Evolutionary conservation across 352 stramenopile genomes (phyloP).

Genomic region (Pythium phragmiticola): DNA sequence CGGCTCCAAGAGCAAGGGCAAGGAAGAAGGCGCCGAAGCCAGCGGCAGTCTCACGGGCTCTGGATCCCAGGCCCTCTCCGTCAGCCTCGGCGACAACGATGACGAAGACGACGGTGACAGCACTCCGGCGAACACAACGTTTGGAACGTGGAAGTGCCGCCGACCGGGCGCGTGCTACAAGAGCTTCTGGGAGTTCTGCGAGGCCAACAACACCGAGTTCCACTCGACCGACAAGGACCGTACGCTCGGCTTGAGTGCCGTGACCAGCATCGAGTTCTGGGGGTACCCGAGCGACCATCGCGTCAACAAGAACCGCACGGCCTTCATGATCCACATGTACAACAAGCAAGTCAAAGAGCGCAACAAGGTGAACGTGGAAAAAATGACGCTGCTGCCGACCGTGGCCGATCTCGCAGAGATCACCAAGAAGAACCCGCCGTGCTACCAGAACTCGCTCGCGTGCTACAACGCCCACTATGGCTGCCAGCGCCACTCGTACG

Average conservation of each 20-base stretch:
- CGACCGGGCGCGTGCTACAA: constrained; percentile 28
- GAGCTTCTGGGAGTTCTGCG: constrained; percentile 56
- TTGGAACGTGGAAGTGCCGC: constrained; percentile 24
- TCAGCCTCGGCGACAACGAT: background rate
- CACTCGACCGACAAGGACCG: constrained; percentile 33
- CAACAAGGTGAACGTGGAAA: background rate
- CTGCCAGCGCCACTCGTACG: constrained; percentile 58
- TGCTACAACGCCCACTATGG: constrained; percentile 45
- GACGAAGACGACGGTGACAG: constrained; percentile 6
- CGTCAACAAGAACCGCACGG: constrained; percentile 46
- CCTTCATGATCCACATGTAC: constrained; percentile 55
- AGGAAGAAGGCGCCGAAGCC: constrained; percentile 9
- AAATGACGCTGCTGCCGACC: constrained; percentile 45
- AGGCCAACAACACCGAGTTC: constrained; percentile 41
- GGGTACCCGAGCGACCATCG: constrained; percentile 39
- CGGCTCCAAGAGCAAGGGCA: background rate
- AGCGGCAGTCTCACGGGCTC: no score
- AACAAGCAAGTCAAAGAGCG: constrained; percentile 36
- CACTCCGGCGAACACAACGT: constrained; percentile 22
- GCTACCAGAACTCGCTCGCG: constrained; percentile 57
- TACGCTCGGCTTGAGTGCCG: constrained; percentile 43
- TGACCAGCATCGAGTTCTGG: constrained; percentile 51
- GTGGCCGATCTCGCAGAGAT: constrained; percentile 33
- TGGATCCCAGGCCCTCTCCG: no score
- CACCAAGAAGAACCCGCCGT: constrained; percentile 59